A percentile compares a stretch with the other conserved stretches of the same genome.
Evolutionary conservation across 139 green algal genomes (phyloP).

Genomic region (Coelastrella sp.): DNA sequence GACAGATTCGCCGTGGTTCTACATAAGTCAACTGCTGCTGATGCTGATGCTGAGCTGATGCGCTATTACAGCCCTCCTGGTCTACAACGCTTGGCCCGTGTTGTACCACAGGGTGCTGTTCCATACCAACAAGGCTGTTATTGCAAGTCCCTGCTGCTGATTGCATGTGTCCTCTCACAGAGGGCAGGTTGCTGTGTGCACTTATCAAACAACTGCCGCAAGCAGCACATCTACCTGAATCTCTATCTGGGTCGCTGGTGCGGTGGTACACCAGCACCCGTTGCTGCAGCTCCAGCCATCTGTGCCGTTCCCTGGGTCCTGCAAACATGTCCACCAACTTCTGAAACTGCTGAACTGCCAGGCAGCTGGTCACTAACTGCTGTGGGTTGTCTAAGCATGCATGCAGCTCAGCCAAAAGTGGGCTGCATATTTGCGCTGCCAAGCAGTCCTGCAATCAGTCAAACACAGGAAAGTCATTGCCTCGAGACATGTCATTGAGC

Average conservation of each 20-base stretch:
- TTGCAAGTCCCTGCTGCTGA: no score
- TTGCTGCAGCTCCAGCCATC: slow-evolving; percentile 50
- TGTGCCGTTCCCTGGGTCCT: slow-evolving; percentile 50
- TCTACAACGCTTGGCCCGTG: no score
- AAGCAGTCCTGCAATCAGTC: slow-evolving; percentile 59
- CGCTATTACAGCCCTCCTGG: background rate
- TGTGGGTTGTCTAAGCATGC: slow-evolving; percentile 24
- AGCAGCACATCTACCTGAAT: background rate
- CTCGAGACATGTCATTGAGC: no score
- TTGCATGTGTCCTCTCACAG: no score
- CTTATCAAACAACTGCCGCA: background rate
- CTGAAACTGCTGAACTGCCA: slow-evolving; percentile 62
- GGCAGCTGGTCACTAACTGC: slow-evolving; percentile 47
- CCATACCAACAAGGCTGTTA: no score
- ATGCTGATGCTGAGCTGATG: background rate
- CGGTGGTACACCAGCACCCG: slow-evolving; percentile 31
- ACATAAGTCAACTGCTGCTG: background rate
- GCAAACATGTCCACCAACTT: slow-evolving; percentile 55
- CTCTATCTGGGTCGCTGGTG: background rate
- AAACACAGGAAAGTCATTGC: background rate
- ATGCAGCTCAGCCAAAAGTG: slow-evolving; percentile 49
- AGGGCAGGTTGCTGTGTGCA: no score
- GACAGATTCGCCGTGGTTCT: background rate
- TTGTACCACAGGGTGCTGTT: no score
- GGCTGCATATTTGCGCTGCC: slow-evolving; percentile 47